Conservation (phyloP, 495 filamentous ascomycete genomes). For the Bacidia gigantensis region DNA sequence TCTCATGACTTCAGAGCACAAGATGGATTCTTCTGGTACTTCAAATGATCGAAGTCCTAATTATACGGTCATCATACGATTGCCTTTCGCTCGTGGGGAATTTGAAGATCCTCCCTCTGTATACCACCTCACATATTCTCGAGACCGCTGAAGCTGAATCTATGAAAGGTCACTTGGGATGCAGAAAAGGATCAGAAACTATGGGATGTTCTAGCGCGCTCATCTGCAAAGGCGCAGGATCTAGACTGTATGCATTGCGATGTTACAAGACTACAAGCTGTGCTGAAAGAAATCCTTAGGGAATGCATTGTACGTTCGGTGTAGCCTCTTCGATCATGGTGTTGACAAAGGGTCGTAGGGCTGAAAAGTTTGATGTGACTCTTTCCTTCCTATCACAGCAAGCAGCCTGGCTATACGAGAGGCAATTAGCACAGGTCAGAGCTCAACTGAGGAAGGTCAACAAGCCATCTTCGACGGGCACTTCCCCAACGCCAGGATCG, state of each 20-base stretch:
- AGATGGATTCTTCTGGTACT: not conserved
- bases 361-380: constrained; percentile 55
- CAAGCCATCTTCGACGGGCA: constrained; percentile 31
- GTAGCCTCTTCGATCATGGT: constrained; percentile 26
- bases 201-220: constrained; percentile 78
- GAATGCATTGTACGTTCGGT: constrained; percentile 55
- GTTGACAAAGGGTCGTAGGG: constrained; percentile 26
- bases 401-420: constrained; percentile 88
- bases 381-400: constrained; percentile 85
- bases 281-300: constrained; percentile 35
- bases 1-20: not conserved
- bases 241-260: constrained; percentile 55
- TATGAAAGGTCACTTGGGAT: constrained; percentile 44
- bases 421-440: constrained; percentile 73
- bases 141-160: constrained; percentile 23
- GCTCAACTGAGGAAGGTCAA: constrained; percentile 77
- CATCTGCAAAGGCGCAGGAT: constrained; percentile 52
- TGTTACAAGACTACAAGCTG: not conserved
- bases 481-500: constrained; percentile 36
- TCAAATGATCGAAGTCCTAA: not conserved
- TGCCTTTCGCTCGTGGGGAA: constrained; percentile 73
- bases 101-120: constrained; percentile 86
- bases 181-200: constrained; percentile 69
- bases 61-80: constrained; percentile 63
- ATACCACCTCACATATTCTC: constrained; percentile 13